Base-by-base conservation (phyloP, 2,329 filamentous ascomycete species). In the Penicillium sp. region DNA sequence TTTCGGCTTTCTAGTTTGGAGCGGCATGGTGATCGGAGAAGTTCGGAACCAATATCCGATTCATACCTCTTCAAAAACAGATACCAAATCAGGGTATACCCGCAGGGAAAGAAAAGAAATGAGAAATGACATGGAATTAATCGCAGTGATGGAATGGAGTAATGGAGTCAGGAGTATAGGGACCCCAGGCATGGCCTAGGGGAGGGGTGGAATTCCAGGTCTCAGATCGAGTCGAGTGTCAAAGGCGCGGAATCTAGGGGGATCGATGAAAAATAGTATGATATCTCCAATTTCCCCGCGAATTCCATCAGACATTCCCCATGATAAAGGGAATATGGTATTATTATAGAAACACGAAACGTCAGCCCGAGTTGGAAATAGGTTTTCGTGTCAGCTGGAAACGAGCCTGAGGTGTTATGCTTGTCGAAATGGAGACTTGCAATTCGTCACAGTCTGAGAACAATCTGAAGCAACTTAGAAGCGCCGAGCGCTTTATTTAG, bases 1-100 rank as follows among this genome's bases (percentile, higher is more conserved):
- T 51, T 58, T 69, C 8, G 63, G 39, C 56, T 66, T 71, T 56
- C 65, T 69, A 31, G 63, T 64, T 52, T 68, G 66, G 43, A 69
- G 56, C 42, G 66, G 69, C 70, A 73, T 73, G 45, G 34, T 68
- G 62, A 61, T 59, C 50, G 63, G 58, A 50, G 54, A 29, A 29
- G 34, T 45, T 58, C 59, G 59, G 60, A 53, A 55, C 37, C 8
- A 39, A 49, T 35, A 44, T 34, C 57, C 35, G 49, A 52, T 18
- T 55, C 57, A 65, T 66, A 44, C 58, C 26, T 50, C 34, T 53
- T 57, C 29, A 29, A 40, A 53, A 32, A 20, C 18, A 55, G 53
- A 58, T 37, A 49, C 38, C 18, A 51, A 38, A 39, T 48, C 31
- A 55, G 53, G 37, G 45, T 50, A 60, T 58, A 32, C 35, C 45